phyloP scores from a whole-genome alignment of 176 grass and related monocot genomes.

The Rhynchospora tenuis region DNA sequence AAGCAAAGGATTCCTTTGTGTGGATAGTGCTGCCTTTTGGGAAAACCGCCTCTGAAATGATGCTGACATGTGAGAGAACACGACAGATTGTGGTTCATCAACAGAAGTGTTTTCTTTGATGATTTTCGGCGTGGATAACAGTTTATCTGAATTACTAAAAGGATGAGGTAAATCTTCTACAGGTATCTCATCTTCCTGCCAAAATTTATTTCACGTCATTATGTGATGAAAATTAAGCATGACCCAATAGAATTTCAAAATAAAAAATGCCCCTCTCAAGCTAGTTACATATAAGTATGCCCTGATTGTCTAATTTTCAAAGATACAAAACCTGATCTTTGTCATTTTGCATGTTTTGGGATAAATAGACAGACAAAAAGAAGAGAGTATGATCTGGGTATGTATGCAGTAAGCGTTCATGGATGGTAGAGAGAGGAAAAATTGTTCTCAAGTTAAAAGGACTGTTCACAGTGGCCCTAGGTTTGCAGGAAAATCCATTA shows the following conservation, averaged over 20 bases:
- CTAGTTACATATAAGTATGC: background rate
- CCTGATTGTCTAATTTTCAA: background rate
- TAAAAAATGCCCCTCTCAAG: background rate
- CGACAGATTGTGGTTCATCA: constrained; percentile 24
- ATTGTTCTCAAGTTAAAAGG: too few species aligned
- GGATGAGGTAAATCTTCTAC: constrained; percentile 65
- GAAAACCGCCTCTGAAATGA: constrained; percentile 68
- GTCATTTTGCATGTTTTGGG: background rate
- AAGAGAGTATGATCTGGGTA: background rate
- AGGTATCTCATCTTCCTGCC: constrained; percentile 73
- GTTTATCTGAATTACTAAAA: constrained; percentile 33
- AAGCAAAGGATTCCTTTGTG: background rate
- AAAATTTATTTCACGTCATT: background rate
- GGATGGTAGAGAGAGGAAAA: background rate
- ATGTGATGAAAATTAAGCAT: background rate
- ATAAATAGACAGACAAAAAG: background rate
- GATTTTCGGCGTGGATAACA: constrained; percentile 6
- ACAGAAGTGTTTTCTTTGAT: background rate
- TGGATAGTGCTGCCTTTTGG: constrained; percentile 18
- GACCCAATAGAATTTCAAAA: background rate
- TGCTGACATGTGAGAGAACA: constrained; percentile 45
- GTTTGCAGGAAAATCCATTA: background rate
- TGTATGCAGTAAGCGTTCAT: background rate
- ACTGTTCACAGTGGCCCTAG: too few species aligned
- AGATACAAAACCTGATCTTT: background rate